phyloP scores from a whole-genome alignment of 805 yeast species.

The Wickerhamiella kurtzmanii region DNA sequence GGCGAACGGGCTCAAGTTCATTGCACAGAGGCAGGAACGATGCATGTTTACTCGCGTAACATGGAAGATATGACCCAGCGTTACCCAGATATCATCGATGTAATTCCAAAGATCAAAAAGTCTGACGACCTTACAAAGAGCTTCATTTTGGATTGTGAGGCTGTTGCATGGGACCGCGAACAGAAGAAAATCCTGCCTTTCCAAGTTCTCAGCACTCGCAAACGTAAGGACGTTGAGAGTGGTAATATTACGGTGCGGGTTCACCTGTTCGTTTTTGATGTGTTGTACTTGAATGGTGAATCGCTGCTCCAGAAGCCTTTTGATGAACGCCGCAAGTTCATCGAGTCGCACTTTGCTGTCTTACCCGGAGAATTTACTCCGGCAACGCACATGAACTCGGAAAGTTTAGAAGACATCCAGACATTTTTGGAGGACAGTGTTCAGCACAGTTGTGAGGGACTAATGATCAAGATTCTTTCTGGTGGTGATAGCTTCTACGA shows the following conservation, averaged over 20 bases:
- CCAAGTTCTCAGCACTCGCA: slow-evolving; percentile 84
- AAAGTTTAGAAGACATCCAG: slow-evolving; percentile 63
- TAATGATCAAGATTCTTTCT: slow-evolving; percentile 83
- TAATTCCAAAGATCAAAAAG: slow-evolving; percentile 44
- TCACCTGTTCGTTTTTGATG: slow-evolving; percentile 84
- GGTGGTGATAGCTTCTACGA: slow-evolving; percentile 76
- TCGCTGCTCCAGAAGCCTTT: slow-evolving; percentile 55
- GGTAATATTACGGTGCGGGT: slow-evolving; percentile 82
- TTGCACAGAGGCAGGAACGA: slow-evolving; percentile 44
- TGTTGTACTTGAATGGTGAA: slow-evolving; percentile 60
- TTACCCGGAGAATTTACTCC: slow-evolving; percentile 68
- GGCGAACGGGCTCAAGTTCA: slow-evolving; percentile 98
- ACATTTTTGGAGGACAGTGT: slow-evolving; percentile 77
- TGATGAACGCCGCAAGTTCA: slow-evolving; percentile 50
- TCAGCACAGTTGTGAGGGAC: slow-evolving; percentile 82
- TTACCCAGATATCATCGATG: slow-evolving; percentile 76
- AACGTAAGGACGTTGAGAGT: slow-evolving; percentile 81
- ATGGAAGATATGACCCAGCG: slow-evolving; percentile 95
- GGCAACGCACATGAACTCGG: slow-evolving; percentile 62
- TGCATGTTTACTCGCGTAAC: slow-evolving; percentile 78
- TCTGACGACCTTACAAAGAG: slow-evolving; percentile 32
- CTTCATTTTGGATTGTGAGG: slow-evolving; percentile 85
- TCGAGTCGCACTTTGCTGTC: slow-evolving; percentile 42
- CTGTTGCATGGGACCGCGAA: slow-evolving; percentile 90
- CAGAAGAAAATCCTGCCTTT: slow-evolving; percentile 76